Base-by-base conservation (phyloP, 2,329 filamentous ascomycete genomes). In the Cytospora leucostoma region DNA sequence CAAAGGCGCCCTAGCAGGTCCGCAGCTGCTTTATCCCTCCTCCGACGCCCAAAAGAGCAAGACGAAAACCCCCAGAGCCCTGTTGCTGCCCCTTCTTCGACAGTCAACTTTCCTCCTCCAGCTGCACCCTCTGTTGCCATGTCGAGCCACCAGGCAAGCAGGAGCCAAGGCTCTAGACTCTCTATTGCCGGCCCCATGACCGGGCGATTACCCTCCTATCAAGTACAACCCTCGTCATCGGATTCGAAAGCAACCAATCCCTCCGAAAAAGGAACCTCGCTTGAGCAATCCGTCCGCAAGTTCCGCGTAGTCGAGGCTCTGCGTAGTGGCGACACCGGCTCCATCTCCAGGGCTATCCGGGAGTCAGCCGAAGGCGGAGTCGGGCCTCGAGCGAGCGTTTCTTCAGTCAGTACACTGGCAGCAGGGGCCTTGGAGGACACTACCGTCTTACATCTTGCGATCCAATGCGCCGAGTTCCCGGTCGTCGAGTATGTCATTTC, bases 401-500 rank as follows among this genome's bases (percentile, higher is more conserved):
- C 84, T 70, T 83, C 84, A 67, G 68, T 84, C 68, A 75, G 79
- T 64, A 74, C 78, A 66, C 70, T 75, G 66, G 71, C 76, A 65
- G 70, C 75, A 68, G 76, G 74, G 68, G 71, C 80, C 62, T 74
- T 93, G 34, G 90, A 93, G 64, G 93, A 96, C 61, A 97, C 93
- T 0, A 95, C 92, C 2, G 89, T 98, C 50, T 82, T 99, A 44
- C 94, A 99, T 75, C 82, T 99, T 49, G 93, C 95, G 33, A 92
- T 98, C 52, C 95, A 99, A 77, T 98, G 94, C 76, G 94, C 95
- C 56, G 95, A 98, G 74, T 84, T 90, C 56, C 88, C 92, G 21
- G 93, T 99, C 34, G 90, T 99, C 60, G 93, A 99, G 74, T 97
- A 94, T 71, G 90, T 98, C n/a, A 79, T 99, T 51, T 93, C 92